These are phyloP conservation scores for Fulvia fulva DNA, from an alignment of 2,329 filamentous ascomycete species.

Conservation along the genomic window DNA sequence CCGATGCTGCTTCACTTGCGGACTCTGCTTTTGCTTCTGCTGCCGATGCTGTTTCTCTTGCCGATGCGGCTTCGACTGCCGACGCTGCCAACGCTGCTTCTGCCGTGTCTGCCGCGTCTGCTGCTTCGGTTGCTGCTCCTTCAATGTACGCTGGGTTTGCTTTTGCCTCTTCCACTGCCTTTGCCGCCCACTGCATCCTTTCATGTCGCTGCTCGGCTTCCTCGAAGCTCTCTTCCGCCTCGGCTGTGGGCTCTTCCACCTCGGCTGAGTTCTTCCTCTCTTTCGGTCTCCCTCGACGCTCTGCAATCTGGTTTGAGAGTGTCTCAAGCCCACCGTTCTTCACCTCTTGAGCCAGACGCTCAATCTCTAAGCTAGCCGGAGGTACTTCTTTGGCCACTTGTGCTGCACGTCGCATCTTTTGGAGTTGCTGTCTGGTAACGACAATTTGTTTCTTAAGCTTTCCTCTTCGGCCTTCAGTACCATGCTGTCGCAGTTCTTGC, in stretches of 20 bases:
- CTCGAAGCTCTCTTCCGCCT: not conserved
- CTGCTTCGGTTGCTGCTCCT: no score
- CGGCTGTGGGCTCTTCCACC: not conserved
- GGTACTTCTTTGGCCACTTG: conserved; percentile 14
- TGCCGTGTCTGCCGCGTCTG: not conserved
- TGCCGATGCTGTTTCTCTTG: not conserved
- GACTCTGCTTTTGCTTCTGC: no score
- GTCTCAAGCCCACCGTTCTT: not conserved
- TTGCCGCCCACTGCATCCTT: not conserved
- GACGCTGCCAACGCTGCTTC: not conserved
- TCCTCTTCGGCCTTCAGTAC: conserved; percentile 4
- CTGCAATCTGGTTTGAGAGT: not conserved
- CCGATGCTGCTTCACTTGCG: no score
- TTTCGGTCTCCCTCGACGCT: not conserved
- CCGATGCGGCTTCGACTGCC: no score
- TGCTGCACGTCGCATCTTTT: conserved; percentile 20
- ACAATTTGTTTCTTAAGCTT: conserved; percentile 3
- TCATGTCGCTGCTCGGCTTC: not conserved
- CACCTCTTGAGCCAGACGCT: not conserved
- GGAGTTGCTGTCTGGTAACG: not conserved
- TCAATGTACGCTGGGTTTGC: no score
- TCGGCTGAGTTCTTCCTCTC: not conserved
- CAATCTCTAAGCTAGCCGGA: not conserved
- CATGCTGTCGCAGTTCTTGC: conserved; percentile 7
- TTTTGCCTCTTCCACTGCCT: not conserved